Base-by-base conservation (phyloP, 2,329 filamentous ascomycete species). In the Ascosphaera apis region DNA sequence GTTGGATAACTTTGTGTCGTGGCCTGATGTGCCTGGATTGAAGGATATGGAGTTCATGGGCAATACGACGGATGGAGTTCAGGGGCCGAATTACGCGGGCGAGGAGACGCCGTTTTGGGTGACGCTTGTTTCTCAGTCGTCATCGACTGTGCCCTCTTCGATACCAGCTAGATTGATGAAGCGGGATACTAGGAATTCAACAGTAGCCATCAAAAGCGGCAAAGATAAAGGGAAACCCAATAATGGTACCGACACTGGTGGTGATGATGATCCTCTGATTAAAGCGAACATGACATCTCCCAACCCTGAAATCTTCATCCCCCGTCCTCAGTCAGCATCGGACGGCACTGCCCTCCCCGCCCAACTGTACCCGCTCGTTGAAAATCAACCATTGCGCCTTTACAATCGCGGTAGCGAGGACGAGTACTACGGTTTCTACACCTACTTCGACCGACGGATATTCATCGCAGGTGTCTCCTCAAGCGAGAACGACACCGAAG, bases 371-470 rank as follows among this genome's bases (percentile, higher is more conserved):
- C 79, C 83, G 0, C 61, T 67, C 5, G 69, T 77, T 0, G 56
- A 63, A 1, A 57, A 60, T 40, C 88, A 95, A 48, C 86, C 82
- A 0, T 62, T 95, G 9, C 71, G 79, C 1, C 67, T 95, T 1
- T 95, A 75, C 53, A 81, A 95, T 52, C 77, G 83, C 15, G 83
- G 78, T 13, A 62, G 78, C 18, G 59, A 67, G 2, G 76, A 75
- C 0, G 86, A 95, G 53, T 82, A 92, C 55, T 93, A 91, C 53
- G 82, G 81, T 2, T 93, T 93, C 57, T 93, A 92, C 58, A 79
- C 69, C 1, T 91, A 92, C 61, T 95, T 79, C 54, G 74, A 83
- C 55, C 80, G 83, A 43, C 77, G 76, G 6, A 80, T 91, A 42
- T 91, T 86, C 59, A 63, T 91, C 41, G 71, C 73, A 45, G 72